Conservation (phyloP, 257 asterid genomes). For the Nicotiana paniculata region DNA sequence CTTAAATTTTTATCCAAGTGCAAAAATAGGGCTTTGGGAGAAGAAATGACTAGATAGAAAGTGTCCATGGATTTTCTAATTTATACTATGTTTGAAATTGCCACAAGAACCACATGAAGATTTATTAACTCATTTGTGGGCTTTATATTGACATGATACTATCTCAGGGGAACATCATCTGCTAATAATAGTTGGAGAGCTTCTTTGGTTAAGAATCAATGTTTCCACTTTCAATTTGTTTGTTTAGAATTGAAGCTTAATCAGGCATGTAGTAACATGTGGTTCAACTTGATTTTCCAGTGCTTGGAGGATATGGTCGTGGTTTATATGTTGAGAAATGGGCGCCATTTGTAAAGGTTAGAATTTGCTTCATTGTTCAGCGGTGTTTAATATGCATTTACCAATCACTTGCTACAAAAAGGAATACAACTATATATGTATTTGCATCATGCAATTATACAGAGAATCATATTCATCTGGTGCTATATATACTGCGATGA, state of each 20-base stretch:
- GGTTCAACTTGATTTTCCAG: slow-evolving; percentile 39
- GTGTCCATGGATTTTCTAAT: background rate
- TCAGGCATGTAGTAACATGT: background rate
- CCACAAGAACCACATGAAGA: background rate
- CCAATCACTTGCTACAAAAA: background rate
- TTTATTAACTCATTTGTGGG: background rate
- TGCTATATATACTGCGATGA: background rate
- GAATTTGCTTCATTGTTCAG: slow-evolving; percentile 9
- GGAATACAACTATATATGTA: background rate
- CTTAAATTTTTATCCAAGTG: background rate
- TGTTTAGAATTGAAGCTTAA: background rate
- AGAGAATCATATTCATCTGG: background rate
- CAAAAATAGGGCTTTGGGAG: background rate
- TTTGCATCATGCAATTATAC: background rate
- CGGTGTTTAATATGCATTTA: background rate
- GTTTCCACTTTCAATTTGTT: background rate
- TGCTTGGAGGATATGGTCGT: slow-evolving; percentile 84
- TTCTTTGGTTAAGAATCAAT: background rate
- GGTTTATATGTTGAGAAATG: slow-evolving; percentile 88
- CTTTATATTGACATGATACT: background rate
- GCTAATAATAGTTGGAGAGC: background rate
- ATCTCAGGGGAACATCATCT: background rate
- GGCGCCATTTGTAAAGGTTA: slow-evolving; percentile 93
- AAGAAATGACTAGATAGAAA: background rate
- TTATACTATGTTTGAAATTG: background rate